Evolutionary conservation across 139 green algal species (phyloP), one percentile per base, ranked within the genome.

Genomic region (Chlorella sp.): DNA sequence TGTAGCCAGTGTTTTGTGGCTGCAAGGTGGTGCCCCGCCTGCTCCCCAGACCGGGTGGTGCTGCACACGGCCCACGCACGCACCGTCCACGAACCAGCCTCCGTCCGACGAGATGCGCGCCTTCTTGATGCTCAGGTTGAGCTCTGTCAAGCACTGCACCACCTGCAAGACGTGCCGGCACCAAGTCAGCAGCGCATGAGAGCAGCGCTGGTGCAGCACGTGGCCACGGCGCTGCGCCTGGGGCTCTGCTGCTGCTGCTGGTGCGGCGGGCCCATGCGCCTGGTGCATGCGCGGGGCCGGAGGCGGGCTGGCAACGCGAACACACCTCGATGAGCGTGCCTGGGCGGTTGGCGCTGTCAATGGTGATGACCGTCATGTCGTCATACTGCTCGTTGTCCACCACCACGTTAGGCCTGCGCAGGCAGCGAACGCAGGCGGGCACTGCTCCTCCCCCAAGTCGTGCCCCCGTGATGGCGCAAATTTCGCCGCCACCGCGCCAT

Each of bases 31-130:
- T n/a, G 42, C 42, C 42, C 42, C 17, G 17, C 10, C 42, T 55
- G 42, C 42, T 55, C 10, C 42, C 42, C 42, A 10, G n/a, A n/a
- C n/a, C n/a, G n/a, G n/a, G n/a, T n/a, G 42, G 10, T 55, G 42
- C 42, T 17, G 10, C 42, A 17, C 42, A 55, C 42, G 51, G 50
- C 30, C 27, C 31, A 27, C 27, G 35, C 14, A 64, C 87, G 62
- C 74, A 95, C 88, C 94, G 74, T 99, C 95, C 2, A 98, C 89
- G 74, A 99, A 99, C 95, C 95, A 99, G 27, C 92, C 94, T 10
- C 94, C 91, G 69, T 98, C 95, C 1, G 81, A 93, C 2, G 86
- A 94, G 34, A 99, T 96, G 22, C 90, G 81, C 0, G 94, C 92
- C 10, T 81, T 85, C 29, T 77, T 83, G 27, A 99, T 92, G 61